Evolutionary conservation across 768 basidiomycete genomes (phyloP), one percentile per base, ranked within the genome.

Genomic region (Kwoniella dejecticola): DNA sequence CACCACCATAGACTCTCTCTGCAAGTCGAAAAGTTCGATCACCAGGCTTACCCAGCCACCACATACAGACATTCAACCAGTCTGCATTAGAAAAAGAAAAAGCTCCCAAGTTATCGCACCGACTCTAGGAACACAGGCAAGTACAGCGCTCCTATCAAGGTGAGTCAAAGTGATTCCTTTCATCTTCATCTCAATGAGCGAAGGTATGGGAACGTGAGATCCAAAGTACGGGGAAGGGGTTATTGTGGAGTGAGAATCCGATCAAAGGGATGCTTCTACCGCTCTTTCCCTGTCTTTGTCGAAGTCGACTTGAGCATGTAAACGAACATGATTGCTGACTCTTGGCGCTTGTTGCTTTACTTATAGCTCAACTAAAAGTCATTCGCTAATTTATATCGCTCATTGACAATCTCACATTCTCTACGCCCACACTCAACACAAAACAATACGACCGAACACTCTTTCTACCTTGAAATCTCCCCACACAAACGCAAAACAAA

Each of bases 331-430:
- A 15, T 50, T 4, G 52, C 52, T 53, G 52, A 53, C 50, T 13
- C 24, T 31, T 40, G 38, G 19, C 3, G 38, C 19, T 46, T 24
- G n/a, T 46, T 21, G 33, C 15, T 12, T 23, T 17, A 12, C 12
- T 21, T n/a, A 45, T 21, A 56, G 40, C 52, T 26, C 33, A 40
- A 53, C 33, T 15, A 21, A 19, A 38, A 53, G 52, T 38, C 54
- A 45, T 42, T 56, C 27, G 40, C 54, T 45, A 56, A 38, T 38
- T 33, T 26, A 53, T 24, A 13, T 40, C 52, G 15, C 36, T 53
- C 52, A 42, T 53, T 53, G 7, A 38, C 41, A 42, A 54, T 21
- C 19, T 31, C 36, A 54, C 33, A 36, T 36, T 36, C 33, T 36
- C 15, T 36, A 36, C 33, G 33, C 7, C 7, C 7, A 49, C 24